Base-by-base conservation (phyloP, 257 asterid species). In the Asclepias syriaca region DNA sequence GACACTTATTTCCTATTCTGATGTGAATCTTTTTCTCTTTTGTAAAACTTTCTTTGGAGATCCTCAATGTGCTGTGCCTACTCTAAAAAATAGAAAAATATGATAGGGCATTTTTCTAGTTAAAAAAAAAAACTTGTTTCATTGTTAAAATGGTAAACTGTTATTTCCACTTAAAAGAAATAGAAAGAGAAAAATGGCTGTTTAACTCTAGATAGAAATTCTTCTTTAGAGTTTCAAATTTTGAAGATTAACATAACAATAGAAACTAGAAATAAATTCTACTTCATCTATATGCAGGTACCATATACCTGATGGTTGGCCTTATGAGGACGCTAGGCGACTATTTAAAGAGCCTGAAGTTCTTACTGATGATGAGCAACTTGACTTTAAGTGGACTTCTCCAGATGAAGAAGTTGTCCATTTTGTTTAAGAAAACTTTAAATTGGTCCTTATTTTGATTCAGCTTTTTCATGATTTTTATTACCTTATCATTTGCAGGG, bases 271-370 rank as follows among this genome's bases (percentile, higher is more conserved):
- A 4, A 56, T 69, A n/a, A 21, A 72, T 39, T 67, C 45, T 2
- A 24, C n/a, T 46, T 46, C 53, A 43, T 77, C 24, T 74, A 66
- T 76, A 21, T 75, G 75, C 82, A 95, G 99, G 83, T 95, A 90
- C 86, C 94, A 88, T 70, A 86, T 95, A 77, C 97, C 98, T 70
- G 97, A 88, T 2, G 92, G 92, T 49, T 95, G 99, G 99, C 99
- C 98, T 59, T 95, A 87, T 78, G 69, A 79, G 77, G 98, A 92
- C 80, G 99, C 98, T 79, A 87, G 98, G 76, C 83, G 79, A 70
- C 99, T 95, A 77, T 95, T 95, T 77, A 92, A 87, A 76, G 99
- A 95, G 77, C 99, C 99, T 43, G 87, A 81, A 61, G 97, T 92
- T 74, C 59, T 71, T 71, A 79, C 86, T 24, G 89, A 82, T 75